These are phyloP conservation scores for Sarcomyxa edulis DNA, from an alignment of 768 basidiomycete genomes.

Conservation along the genomic window DNA sequence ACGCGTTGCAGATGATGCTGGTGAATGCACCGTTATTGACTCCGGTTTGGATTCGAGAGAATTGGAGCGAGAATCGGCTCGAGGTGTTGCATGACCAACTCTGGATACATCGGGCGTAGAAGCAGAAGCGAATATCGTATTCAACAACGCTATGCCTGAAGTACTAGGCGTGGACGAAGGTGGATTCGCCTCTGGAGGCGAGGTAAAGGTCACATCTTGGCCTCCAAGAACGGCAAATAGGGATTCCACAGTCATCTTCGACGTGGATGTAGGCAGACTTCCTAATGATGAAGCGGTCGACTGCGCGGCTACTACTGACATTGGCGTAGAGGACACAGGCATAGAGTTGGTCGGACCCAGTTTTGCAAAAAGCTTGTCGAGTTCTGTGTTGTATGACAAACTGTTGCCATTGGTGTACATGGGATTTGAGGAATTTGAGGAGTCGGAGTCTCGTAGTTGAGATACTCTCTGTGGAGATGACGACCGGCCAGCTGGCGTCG, in stretches of 20 bases:
- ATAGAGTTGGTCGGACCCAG: constrained; percentile 21
- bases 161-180: constrained; percentile 15
- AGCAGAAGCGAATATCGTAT: constrained; percentile 74
- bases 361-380: constrained; percentile 46
- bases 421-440: too few relatives aligned
- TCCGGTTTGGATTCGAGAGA: constrained; percentile 9
- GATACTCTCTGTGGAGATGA: too few relatives aligned
- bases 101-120: constrained; percentile 3
- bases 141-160: constrained; percentile 50
- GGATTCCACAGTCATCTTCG: constrained; percentile 40
- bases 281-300: constrained; percentile 1
- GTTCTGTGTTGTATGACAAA: too few relatives aligned
- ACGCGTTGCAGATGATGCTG: constrained; percentile 47
- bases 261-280: constrained; percentile 25
- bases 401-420: neutral
- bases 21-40: constrained; percentile 41
- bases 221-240: constrained; percentile 37
- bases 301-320: constrained; percentile 16
- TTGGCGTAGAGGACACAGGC: constrained; percentile 3
- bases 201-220: constrained; percentile 11
- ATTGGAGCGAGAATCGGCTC: constrained; percentile 13
- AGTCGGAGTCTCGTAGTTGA: too few relatives aligned
- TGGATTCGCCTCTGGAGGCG: too few relatives aligned
- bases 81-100: neutral
- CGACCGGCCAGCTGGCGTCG: too few relatives aligned